Evolutionary conservation across 768 basidiomycete species (phyloP), one percentile per base, ranked within the genome.

Genomic region (Terana coerulea): DNA sequence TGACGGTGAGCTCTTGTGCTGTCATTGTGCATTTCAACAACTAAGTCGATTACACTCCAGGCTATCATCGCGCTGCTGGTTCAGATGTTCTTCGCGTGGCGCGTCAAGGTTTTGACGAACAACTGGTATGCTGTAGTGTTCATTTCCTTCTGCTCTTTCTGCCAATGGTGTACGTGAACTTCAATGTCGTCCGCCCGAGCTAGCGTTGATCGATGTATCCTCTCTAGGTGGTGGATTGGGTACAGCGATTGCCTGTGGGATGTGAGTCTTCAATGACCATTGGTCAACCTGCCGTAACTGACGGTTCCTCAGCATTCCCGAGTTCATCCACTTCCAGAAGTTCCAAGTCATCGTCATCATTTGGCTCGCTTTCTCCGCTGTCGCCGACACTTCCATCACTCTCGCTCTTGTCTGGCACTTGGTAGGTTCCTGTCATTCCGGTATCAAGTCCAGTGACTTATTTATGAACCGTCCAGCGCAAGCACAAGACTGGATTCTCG

Each of bases 1-100:
- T 73, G 57, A 79, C 76, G 11, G 76, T 77, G 17, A 54, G 67
- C 54, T 6, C 15, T 34, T 2, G 14, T 14, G 21, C 5, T 17
- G 10, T 1, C 22, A 28, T 30, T 25, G 17, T 12, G 6, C 5
- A 12, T 25, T 1, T 21, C 1, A 28, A 24, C 3, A n/a, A 17
- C 17, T 14, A 8, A 0, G 12, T 12, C 25, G 3, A 0, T 5
- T 24, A 50, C 17, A 24, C 30, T 46, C 21, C 40, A 78, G 77
- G 76, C 70, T 4, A 67, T 79, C 47, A 74, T 75, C 28, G 74
- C 72, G 1, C 53, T 67, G 5, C 56, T 71, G 11, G 76, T 77
- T 5, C 77, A 79, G 47, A 52, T 72, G 4, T 80, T 79, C 58
- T 77, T 76, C 40, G 73, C 74, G 5, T 73, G 71, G 71, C 64